Evolutionary conservation across 1,284 basidiomycete species (phyloP).

Genomic region (Earliella scabrosa): DNA sequence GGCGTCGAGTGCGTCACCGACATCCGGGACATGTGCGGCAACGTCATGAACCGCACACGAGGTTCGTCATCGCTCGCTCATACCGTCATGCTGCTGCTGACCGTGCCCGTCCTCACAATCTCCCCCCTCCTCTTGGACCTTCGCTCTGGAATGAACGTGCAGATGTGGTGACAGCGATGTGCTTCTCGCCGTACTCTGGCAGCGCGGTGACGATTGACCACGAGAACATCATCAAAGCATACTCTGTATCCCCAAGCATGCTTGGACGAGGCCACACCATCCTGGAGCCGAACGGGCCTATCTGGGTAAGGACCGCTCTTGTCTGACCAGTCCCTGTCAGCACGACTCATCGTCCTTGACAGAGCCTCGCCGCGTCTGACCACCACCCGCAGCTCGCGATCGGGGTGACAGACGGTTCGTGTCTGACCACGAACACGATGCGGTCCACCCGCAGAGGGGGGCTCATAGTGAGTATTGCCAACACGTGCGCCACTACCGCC

Average conservation of each 20-base stretch:
- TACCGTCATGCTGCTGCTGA: no score
- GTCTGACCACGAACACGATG: conserved; percentile 71
- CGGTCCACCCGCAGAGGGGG: conserved; percentile 71
- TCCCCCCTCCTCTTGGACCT: not conserved
- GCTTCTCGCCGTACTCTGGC: conserved; percentile 66
- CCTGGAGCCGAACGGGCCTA: conserved; percentile 74
- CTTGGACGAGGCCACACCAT: conserved; percentile 75
- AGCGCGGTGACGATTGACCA: conserved; percentile 77
- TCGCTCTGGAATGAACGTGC: not conserved
- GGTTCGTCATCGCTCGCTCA: conserved; percentile 52
- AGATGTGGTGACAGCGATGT: conserved; percentile 75
- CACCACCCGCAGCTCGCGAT: conserved; percentile 86
- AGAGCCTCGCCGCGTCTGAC: conserved; percentile 80
- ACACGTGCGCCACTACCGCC: no score
- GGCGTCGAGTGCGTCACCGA: conserved; percentile 77
- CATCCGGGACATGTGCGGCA: conserved; percentile 65
- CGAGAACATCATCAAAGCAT: conserved; percentile 77
- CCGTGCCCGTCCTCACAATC: not conserved
- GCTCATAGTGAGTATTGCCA: conserved; percentile 67
- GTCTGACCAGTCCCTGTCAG: not conserved
- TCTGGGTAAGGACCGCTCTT: conserved; percentile 63
- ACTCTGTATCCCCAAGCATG: conserved; percentile 71
- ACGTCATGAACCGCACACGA: conserved; percentile 76
- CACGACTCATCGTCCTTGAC: not conserved
- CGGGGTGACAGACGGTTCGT: conserved; percentile 83